Base-by-base conservation (phyloP, 352 stramenopile genomes). In the Pythium diclinum region DNA sequence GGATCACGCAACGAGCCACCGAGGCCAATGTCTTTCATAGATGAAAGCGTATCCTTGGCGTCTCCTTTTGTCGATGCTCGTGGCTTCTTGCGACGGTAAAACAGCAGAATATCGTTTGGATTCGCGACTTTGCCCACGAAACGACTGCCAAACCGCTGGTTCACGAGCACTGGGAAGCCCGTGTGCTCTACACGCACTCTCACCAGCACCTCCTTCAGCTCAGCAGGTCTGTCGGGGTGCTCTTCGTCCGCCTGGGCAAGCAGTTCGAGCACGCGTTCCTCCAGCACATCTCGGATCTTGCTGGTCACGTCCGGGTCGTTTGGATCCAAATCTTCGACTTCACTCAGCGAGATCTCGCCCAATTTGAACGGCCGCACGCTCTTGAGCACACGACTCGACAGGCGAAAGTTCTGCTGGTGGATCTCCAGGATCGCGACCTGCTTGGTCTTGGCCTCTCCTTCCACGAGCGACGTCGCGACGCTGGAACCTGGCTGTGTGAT, bases 401-500 rank as follows among this genome's bases (percentile, higher is more conserved):
- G 76, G 2, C 95, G 86, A 64, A 98, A 99, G 61, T 93, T 89
- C 60, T 91, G 81, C 2, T 83, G 81, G 16, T 81, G 79, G 44
- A 99, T 75, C 59, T 98, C 88, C 14, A 98, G 63, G 51, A 98
- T 76, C 5, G 77, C 88, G 16, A 97, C 81, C 56, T 96, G 77
- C 68, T 98, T 98, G 34, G 71, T 74, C 54, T 81, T 79, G 46
- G 81, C 78, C 59, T 96, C 87, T 7, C 95, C 96, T 66, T 94
- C 82, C 1, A 95, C 87, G 7, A 99, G 79, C 54, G 88, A 98
- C 38, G 96, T 99, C 0, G 97, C 97, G 19, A 99, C 94, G 9
- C 85, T 97, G 3, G 94, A 99, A 2, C 97, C 97, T 0, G 97
- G 97, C 73, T 99, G 97, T 16, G 89, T 96, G 59, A 99, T 96